Evolutionary conservation across 805 yeast species (phyloP), one percentile per base, ranked within the genome.

Genomic region (Candida fluviatilis): DNA sequence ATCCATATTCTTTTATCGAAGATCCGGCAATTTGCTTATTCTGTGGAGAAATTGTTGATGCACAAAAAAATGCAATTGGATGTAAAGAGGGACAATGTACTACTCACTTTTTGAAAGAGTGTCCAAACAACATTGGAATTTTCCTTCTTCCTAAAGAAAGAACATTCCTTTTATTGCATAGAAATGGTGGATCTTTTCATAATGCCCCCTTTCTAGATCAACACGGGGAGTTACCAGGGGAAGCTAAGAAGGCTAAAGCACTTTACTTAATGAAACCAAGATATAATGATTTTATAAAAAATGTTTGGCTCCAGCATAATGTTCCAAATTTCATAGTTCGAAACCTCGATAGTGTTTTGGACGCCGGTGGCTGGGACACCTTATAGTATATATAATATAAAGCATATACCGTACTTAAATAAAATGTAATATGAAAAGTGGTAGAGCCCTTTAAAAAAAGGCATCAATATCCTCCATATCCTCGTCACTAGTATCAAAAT

Each of bases 351-450:
- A 78, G 82, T 28, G 76, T 75, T 5, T 61, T 82, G 24, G 98
- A 91, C 58, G 77, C 83, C 27, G 99, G 99, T 6, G 99, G 99
- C 0, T 91, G 99, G 99, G 93, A 84, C 49, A 85, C 93, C 1
- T 64, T 84, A 44, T 87, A 64, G 57, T 31, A 27, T 6, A 15
- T 5, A 31, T n/a, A n/a, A n/a, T n/a, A n/a, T n/a, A n/a, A n/a
- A n/a, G n/a, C n/a, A n/a, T n/a, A 21, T 21, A 6, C 10, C 10
- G 24, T 10, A 21, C 12, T 7, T 27, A 27, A 7, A 27, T 7
- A 12, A 27, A 7, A 14, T 27, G 16, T 30, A 26, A 26, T 12
- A 6, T 26, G 14, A 12, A 26, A 8, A 26, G n/a, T 26, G 19
- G 19, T 32, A 13, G 14, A 32, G 26, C 17, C 13, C n/a, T 6